These are phyloP conservation scores for Hansenula sp. DNA, from an alignment of 1,139 yeast species.

Conservation along the genomic window DNA sequence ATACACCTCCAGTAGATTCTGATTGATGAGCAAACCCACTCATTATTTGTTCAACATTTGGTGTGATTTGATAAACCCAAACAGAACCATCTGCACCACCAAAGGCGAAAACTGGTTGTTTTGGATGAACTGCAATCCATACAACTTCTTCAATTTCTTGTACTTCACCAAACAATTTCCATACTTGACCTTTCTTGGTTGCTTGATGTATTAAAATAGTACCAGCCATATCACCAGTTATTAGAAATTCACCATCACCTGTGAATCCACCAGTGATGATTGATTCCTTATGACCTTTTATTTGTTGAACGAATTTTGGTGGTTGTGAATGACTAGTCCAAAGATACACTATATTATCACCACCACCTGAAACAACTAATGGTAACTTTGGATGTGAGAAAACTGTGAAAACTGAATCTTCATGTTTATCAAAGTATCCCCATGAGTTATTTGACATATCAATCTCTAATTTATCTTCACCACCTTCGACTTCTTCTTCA, in stretches of 20 bases:
- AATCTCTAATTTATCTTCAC: slow-evolving; percentile 42
- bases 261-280: slow-evolving; percentile 84
- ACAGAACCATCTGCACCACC: slow-evolving; percentile 93
- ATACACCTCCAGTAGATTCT: slow-evolving; percentile 76
- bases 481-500: slow-evolving; percentile 27
- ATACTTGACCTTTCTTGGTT: slow-evolving; percentile 70
- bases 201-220: slow-evolving; percentile 70
- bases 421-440: slow-evolving; percentile 83
- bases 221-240: slow-evolving; percentile 96
- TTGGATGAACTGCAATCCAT: slow-evolving; percentile 81
- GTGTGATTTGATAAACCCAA: slow-evolving; percentile 79
- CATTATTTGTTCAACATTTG: slow-evolving; percentile 64
- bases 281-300: slow-evolving; percentile 80
- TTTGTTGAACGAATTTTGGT: slow-evolving; percentile 70
- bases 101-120: slow-evolving; percentile 78
- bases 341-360: slow-evolving; percentile 79
- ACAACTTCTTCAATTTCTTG: slow-evolving; percentile 84
- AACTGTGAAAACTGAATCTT: slow-evolving; percentile 76
- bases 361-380: slow-evolving; percentile 83
- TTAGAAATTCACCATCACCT: slow-evolving; percentile 68
- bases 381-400: slow-evolving; percentile 81
- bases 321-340: slow-evolving; percentile 92
- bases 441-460: slow-evolving; percentile 88
- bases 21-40: slow-evolving; percentile 76
- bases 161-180: slow-evolving; percentile 67